phyloP scores from a whole-genome alignment of 1,284 basidiomycete genomes.

The Mycosarcoma mackinlayi region DNA sequence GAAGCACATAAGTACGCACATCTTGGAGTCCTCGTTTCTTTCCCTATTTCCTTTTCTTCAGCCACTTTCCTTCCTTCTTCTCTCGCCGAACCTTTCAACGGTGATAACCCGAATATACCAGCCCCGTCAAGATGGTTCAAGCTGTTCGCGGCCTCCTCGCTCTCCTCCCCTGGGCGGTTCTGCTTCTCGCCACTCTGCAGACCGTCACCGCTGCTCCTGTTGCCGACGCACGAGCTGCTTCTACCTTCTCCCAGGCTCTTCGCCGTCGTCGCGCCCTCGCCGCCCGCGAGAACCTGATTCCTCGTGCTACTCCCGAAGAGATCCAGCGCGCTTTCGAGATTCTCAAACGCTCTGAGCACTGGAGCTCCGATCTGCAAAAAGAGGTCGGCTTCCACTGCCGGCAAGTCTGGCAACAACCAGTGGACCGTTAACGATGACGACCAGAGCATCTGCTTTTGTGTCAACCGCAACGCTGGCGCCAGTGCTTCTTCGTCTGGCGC shows the following conservation, averaged over 20 bases:
- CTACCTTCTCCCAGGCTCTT: conserved; percentile 15
- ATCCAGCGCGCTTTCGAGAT: conserved; percentile 27
- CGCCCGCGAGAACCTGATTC: conserved; percentile 17
- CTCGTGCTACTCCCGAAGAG: conserved; percentile 22
- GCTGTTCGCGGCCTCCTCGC: conserved; percentile 11
- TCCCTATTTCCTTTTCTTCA: too few species aligned
- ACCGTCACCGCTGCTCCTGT: conserved; percentile 5
- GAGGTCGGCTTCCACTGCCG: conserved; percentile 13
- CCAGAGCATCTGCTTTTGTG: conserved; percentile 36
- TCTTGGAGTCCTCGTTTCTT: too few species aligned
- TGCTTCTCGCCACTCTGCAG: conserved; percentile 10
- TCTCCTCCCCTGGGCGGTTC: conserved; percentile 15
- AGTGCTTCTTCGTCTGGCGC: conserved; percentile 3
- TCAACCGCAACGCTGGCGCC: conserved; percentile 16
- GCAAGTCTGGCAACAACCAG: conserved; percentile 18
- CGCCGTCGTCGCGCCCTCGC: conserved; percentile 18
- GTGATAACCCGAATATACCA: too few species aligned
- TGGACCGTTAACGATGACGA: conserved; percentile 32
- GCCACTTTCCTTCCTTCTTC: too few species aligned
- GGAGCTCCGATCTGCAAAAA: conserved; percentile 16
- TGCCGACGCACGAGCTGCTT: background rate
- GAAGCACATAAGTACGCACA: too few species aligned
- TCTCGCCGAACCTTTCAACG: too few species aligned
- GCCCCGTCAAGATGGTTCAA: conserved; percentile 26
- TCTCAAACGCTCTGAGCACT: conserved; percentile 25